Percentiles rank a stretch among this genome's conserved stretches.
These are phyloP conservation scores for Macaranga tanarius DNA, from an alignment of 441 rosid species.

Conservation along the genomic window DNA sequence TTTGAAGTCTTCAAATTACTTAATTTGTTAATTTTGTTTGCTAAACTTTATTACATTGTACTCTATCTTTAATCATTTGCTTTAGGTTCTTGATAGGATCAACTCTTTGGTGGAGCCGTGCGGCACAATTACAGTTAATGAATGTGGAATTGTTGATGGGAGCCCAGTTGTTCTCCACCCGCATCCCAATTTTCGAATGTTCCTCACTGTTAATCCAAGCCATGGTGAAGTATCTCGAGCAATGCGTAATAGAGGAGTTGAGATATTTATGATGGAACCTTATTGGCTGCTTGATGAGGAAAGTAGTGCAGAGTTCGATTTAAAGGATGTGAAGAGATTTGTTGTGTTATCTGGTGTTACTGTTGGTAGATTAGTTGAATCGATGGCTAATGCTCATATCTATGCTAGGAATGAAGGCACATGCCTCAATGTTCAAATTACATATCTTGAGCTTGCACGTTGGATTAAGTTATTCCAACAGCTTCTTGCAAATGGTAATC, in stretches of 20 bases:
- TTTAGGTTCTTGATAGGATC: conserved; percentile 97
- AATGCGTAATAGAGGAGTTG: conserved; percentile 99
- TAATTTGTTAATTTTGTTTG: conserved; percentile 15
- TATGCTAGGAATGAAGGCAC: conserved; percentile 65
- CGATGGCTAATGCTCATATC: conserved; percentile 89
- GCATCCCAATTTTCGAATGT: conserved; percentile 87
- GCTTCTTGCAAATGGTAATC: conserved; percentile 74
- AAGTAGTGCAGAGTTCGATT: conserved; percentile 48
- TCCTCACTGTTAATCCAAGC: conserved; percentile 85
- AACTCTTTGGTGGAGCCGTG: conserved; percentile 94
- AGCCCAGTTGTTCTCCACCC: conserved; percentile 77
- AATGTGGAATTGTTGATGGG: conserved; percentile 90
- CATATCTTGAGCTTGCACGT: conserved; percentile 86
- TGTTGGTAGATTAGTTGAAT: conserved; percentile 55
- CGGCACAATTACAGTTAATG: conserved; percentile 91
- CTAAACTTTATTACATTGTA: conserved; percentile 3
- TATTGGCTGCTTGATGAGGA: conserved; percentile 68
- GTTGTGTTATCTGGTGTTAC: conserved; percentile 81
- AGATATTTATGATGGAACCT: conserved; percentile 93
- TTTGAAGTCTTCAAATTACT: conserved; percentile 12
- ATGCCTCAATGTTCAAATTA: conserved; percentile 48
- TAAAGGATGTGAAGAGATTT: conserved; percentile 67
- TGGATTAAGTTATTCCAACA: conserved; percentile 87
- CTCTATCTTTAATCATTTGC: conserved; percentile 19
- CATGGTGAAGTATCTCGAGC: conserved; percentile 97